phyloP scores from a whole-genome alignment of 805 yeast species.

The Metschnikowia gruessii region DNA sequence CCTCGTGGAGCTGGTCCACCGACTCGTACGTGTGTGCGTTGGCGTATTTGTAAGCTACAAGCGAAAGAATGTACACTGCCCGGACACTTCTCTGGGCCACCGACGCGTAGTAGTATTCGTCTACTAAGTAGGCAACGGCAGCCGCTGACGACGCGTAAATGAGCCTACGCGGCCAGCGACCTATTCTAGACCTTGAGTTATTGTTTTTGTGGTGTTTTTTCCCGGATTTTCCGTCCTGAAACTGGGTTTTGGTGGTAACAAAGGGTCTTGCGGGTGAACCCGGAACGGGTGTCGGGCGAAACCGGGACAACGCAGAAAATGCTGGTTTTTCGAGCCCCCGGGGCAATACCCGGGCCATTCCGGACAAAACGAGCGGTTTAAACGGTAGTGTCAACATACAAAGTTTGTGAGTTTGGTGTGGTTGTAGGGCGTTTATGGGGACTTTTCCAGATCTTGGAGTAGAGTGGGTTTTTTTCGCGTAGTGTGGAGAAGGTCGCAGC shows the following conservation, averaged over 20 bases:
- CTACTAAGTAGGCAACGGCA: slow-evolving; percentile 28
- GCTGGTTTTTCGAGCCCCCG: too few species aligned
- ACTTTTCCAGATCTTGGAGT: not conserved
- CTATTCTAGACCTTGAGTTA: not conserved
- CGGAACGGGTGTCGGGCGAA: too few species aligned
- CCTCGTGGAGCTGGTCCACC: slow-evolving; percentile 56
- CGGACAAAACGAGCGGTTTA: too few species aligned
- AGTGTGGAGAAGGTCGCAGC: not conserved
- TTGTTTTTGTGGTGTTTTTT: not conserved
- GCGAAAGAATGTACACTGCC: slow-evolving; percentile 45
- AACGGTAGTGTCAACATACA: too few species aligned
- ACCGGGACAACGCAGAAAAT: too few species aligned
- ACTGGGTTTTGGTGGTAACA: too few species aligned
- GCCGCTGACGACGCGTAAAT: slow-evolving; percentile 4
- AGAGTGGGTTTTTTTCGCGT: not conserved
- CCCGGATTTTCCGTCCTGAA: too few species aligned
- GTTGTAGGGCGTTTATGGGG: too few species aligned
- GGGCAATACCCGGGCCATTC: too few species aligned
- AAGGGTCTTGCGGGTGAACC: too few species aligned
- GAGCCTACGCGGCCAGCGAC: slow-evolving; percentile 4
- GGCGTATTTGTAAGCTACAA: slow-evolving; percentile 61
- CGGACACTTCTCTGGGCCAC: slow-evolving; percentile 50
- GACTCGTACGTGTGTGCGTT: slow-evolving; percentile 34
- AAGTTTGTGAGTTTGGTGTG: too few species aligned
- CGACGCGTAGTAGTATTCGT: slow-evolving; percentile 44